Conservation (phyloP, 2,329 filamentous ascomycete genomes). For the Chaetomium strumarium region DNA sequence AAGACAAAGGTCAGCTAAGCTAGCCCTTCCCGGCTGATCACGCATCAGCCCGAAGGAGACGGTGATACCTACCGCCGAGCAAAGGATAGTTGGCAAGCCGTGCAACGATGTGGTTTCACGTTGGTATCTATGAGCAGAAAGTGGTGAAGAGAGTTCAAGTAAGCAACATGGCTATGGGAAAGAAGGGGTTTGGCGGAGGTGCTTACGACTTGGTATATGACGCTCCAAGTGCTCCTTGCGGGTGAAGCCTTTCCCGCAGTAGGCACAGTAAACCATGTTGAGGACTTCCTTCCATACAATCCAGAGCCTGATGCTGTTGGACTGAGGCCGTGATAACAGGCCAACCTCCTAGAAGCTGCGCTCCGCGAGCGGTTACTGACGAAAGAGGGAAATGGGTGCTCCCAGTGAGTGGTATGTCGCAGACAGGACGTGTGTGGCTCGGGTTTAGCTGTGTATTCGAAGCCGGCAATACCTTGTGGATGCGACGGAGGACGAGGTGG, state of each 20-base stretch:
- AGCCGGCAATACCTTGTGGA: no score
- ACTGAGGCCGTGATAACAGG: no score
- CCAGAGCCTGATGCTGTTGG: background rate
- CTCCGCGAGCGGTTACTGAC: no score
- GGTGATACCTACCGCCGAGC: constrained; percentile 43
- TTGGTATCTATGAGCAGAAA: constrained; percentile 41
- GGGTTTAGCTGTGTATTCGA: no score
- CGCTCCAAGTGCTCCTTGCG: constrained; percentile 53
- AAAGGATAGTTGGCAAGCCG: constrained; percentile 44
- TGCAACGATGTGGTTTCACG: constrained; percentile 48
- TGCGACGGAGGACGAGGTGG: background rate
- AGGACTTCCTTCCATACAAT: background rate
- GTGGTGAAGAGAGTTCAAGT: constrained; percentile 1
- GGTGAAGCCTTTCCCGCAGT: constrained; percentile 50
- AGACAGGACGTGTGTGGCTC: no score
- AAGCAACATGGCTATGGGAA: no score
- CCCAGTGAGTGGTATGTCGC: no score
- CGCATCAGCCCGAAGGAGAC: background rate
- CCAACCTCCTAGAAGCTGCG: no score
- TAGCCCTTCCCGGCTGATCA: background rate
- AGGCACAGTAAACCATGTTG: constrained; percentile 41
- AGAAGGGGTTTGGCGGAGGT: background rate
- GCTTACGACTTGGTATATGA: constrained; percentile 48
- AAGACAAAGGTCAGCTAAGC: constrained; percentile 13
- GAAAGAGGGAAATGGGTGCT: no score